Evolutionary conservation across 441 rosid species (phyloP).

Genomic region (Erodium texanum): DNA sequence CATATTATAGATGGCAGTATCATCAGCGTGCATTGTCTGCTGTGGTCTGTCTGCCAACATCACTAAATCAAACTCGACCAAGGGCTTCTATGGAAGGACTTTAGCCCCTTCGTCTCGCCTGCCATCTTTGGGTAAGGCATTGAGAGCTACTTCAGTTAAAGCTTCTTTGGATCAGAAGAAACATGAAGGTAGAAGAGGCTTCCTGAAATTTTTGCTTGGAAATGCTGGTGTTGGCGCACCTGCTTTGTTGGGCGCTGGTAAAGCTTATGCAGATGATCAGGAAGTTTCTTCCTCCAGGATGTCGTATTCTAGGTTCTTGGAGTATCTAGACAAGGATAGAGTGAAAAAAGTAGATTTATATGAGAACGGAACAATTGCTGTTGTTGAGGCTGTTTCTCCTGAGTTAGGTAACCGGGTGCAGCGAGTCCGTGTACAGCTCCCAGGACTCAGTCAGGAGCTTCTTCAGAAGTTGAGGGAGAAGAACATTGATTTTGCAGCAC

Average conservation of each 20-base stretch:
- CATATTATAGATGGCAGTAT: constrained; percentile 51
- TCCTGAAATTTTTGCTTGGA: constrained; percentile 57
- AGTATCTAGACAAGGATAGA: constrained; percentile 84
- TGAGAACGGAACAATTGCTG: constrained; percentile 90
- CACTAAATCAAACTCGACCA: constrained; percentile 33
- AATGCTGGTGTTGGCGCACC: constrained; percentile 51
- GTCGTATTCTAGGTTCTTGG: constrained; percentile 89
- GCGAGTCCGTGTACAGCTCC: constrained; percentile 86
- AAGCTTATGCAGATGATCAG: constrained; percentile 75
- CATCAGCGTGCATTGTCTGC: constrained; percentile 59
- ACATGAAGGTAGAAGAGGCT: constrained; percentile 48
- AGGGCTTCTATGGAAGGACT: constrained; percentile 34
- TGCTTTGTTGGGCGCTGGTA: constrained; percentile 48
- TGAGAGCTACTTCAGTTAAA: constrained; percentile 33
- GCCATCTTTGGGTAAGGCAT: constrained; percentile 27
- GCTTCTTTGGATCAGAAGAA: constrained; percentile 43
- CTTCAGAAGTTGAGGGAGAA: constrained; percentile 87
- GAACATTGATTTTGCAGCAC: constrained; percentile 86
- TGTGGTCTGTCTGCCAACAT: constrained; percentile 33
- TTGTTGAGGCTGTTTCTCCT: constrained; percentile 91
- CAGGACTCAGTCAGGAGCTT: constrained; percentile 86
- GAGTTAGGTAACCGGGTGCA: constrained; percentile 85
- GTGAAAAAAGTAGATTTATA: constrained; percentile 75
- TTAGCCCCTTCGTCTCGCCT: constrained; percentile 28
- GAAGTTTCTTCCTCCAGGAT: constrained; percentile 90